phyloP scores from a whole-genome alignment of 805 yeast genomes.

The Ascoidea asiatica region DNA sequence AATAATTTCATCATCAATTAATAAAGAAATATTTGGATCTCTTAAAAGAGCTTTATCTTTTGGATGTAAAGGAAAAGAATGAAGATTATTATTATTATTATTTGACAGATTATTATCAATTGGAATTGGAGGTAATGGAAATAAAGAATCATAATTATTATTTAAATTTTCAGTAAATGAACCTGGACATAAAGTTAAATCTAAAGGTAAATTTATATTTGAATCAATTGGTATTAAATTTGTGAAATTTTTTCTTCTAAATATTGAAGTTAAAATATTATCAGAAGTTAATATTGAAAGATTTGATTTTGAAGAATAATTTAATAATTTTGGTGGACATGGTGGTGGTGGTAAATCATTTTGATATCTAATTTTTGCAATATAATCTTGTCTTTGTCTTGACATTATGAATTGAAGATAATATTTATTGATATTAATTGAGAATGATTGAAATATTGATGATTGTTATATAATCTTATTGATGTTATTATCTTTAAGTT shows the following conservation, averaged over 20 bases:
- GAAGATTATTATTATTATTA: slow-evolving; percentile 10
- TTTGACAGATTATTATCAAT: slow-evolving; percentile 7
- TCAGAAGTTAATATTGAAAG: slow-evolving; percentile 35
- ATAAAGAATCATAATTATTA: slow-evolving; percentile 32
- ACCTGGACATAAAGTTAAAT: slow-evolving; percentile 52
- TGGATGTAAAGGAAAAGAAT: slow-evolving; percentile 38
- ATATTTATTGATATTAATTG: no score
- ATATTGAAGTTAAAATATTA: slow-evolving; percentile 50
- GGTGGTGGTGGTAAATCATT: slow-evolving; percentile 91
- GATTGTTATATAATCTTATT: no score
- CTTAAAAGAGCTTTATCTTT: slow-evolving; percentile 62
- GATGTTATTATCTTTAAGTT: no score
- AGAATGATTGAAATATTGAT: no score
- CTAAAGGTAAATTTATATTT: slow-evolving; percentile 33
- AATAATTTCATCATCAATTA: slow-evolving; percentile 9
- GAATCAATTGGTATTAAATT: slow-evolving; percentile 40
- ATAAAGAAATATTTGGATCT: slow-evolving; percentile 40
- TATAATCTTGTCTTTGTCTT: slow-evolving; percentile 48
- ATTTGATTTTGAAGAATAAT: slow-evolving; percentile 26
- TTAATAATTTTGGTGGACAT: slow-evolving; percentile 73
- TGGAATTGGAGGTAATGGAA: slow-evolving; percentile 11
- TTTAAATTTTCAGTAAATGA: slow-evolving; percentile 35
- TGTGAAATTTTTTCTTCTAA: slow-evolving; percentile 61
- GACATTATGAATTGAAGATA: neutral
- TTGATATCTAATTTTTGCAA: slow-evolving; percentile 70